phyloP scores from a whole-genome alignment of 805 yeast genomes.

The Metschnikowia peoriensis region DNA sequence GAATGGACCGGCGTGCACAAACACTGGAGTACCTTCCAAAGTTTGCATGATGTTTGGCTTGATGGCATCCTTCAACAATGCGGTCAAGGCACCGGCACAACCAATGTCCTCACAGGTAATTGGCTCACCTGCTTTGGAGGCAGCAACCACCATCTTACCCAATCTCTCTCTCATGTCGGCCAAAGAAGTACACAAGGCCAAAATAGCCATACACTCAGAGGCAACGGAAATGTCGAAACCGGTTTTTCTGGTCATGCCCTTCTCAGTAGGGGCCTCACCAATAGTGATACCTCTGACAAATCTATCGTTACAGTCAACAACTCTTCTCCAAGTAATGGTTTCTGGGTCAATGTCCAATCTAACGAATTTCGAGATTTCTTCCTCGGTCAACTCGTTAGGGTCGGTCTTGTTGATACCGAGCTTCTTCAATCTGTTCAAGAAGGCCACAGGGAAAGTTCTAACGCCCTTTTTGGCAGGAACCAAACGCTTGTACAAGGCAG shows the following conservation, averaged over 20 bases:
- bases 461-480: constrained; percentile 74
- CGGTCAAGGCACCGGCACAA: constrained; percentile 84
- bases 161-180: constrained; percentile 71
- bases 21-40: constrained; percentile 83
- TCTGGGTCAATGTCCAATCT: constrained; percentile 76
- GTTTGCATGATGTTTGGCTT: constrained; percentile 88
- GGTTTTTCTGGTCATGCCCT: constrained; percentile 66
- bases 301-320: constrained; percentile 82
- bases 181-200: constrained; percentile 70
- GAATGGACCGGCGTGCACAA: constrained; percentile 87
- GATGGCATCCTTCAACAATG: constrained; percentile 75
- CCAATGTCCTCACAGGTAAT: constrained; percentile 82
- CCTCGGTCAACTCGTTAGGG: constrained; percentile 70
- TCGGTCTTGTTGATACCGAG: constrained; percentile 67
- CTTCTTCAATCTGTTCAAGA: constrained; percentile 64
- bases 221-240: constrained; percentile 87
- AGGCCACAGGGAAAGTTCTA: constrained; percentile 64
- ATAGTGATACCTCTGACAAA: constrained; percentile 74
- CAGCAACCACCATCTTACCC: constrained; percentile 73
- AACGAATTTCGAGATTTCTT: constrained; percentile 63
- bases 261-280: constrained; percentile 81
- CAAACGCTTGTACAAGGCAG: constrained; percentile 68
- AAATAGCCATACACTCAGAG: constrained; percentile 81
- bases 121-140: constrained; percentile 66
- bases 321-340: constrained; percentile 78